These are phyloP conservation scores for Coelastrella sp. DNA, from an alignment of 139 green algal species.

Conservation along the genomic window DNA sequence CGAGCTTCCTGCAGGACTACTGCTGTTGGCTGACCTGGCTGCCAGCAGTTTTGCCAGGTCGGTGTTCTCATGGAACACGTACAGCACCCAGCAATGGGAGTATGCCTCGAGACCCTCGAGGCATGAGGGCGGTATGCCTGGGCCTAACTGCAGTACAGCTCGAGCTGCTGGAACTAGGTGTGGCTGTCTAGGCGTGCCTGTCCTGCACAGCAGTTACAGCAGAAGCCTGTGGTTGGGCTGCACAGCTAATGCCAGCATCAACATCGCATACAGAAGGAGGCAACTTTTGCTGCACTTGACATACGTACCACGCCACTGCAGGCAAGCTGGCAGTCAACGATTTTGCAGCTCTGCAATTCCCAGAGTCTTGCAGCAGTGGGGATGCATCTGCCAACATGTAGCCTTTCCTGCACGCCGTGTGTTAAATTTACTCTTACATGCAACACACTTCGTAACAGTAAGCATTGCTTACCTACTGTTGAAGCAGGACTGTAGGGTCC, in stretches of 20 bases:
- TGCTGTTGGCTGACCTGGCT: not conserved
- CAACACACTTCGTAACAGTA: not conserved
- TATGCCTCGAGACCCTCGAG: slow-evolving; percentile 90
- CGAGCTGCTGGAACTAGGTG: slow-evolving; percentile 83
- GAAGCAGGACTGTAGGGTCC: slow-evolving; percentile 23
- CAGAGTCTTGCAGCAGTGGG: too few species aligned
- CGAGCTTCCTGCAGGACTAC: not conserved
- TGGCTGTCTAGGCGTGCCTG: slow-evolving; percentile 90
- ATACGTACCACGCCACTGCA: too few species aligned
- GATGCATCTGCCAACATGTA: too few species aligned
- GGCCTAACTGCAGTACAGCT: slow-evolving; percentile 66
- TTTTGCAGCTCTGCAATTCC: too few species aligned
- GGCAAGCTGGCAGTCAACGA: too few species aligned
- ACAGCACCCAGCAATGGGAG: slow-evolving; percentile 95
- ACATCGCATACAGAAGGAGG: too few species aligned
- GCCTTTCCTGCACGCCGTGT: too few species aligned
- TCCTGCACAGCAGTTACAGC: slow-evolving; percentile 57
- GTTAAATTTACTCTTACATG: too few species aligned
- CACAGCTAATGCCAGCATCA: too few species aligned
- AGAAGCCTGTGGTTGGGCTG: too few species aligned
- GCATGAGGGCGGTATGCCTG: slow-evolving; percentile 65
- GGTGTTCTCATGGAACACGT: slow-evolving; percentile 97
- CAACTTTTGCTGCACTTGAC: too few species aligned
- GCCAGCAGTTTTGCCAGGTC: slow-evolving; percentile 39
- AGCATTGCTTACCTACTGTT: slow-evolving; percentile 5